Evolutionary conservation across 352 stramenopile genomes (phyloP).

Genomic region (Phytophthora multivora): DNA sequence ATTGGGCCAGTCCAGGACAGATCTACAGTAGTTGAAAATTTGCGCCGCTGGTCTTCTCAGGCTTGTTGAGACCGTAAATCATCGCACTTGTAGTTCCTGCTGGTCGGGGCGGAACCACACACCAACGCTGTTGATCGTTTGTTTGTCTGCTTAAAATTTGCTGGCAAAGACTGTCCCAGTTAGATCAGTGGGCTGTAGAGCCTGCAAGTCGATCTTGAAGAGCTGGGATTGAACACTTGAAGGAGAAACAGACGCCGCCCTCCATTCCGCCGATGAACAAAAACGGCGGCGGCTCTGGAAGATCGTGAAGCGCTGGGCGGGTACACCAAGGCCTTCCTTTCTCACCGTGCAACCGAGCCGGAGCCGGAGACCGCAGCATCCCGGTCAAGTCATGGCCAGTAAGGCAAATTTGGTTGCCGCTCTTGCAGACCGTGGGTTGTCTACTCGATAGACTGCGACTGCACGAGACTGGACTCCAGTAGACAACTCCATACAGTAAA

Average conservation of each 20-base stretch:
- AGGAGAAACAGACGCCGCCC: slow-evolving; percentile 25
- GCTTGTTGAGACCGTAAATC: too few relatives aligned
- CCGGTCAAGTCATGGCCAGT: slow-evolving; percentile 4
- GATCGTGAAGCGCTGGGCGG: too few relatives aligned
- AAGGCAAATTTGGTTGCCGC: neutral
- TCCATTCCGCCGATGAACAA: slow-evolving; percentile 24
- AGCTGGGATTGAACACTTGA: neutral
- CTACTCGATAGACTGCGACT: too few relatives aligned
- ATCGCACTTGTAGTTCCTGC: neutral
- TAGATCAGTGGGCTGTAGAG: neutral
- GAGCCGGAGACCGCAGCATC: slow-evolving; percentile 9
- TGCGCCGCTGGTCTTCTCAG: neutral
- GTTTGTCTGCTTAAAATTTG: neutral
- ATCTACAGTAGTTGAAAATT: neutral
- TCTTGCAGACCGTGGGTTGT: too few relatives aligned
- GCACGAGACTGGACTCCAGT: too few relatives aligned
- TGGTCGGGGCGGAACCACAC: neutral
- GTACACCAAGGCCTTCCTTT: too few relatives aligned
- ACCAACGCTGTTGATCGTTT: neutral
- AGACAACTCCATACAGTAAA: too few relatives aligned
- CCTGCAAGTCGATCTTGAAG: slow-evolving; percentile 11
- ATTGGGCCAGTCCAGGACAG: too few relatives aligned
- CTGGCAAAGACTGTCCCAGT: neutral
- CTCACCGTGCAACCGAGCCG: slow-evolving; percentile 6
- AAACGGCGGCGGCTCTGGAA: neutral